phyloP scores from a whole-genome alignment of 2,329 filamentous ascomycete genomes.

The Lomentospora prolificans region DNA sequence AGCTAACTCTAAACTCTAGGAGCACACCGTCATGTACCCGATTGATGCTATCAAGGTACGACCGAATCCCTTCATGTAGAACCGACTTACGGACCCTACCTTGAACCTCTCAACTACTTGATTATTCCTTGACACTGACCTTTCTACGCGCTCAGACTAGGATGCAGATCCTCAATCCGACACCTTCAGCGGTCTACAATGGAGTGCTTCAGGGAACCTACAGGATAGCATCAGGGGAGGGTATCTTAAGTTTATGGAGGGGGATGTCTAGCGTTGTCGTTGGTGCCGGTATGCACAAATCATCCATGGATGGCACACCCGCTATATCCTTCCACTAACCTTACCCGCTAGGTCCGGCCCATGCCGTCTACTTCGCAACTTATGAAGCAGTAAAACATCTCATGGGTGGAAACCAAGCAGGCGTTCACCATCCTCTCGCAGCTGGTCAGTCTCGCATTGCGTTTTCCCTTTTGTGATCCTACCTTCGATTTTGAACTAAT shows the following conservation, averaged over 20 bases:
- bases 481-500: conserved; percentile 10
- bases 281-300: conserved; percentile 63
- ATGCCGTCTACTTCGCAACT: conserved; percentile 96
- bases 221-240: conserved; percentile 84
- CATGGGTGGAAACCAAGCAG: conserved; percentile 82
- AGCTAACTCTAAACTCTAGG: conserved; percentile 41
- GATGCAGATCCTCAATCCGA: conserved; percentile 92
- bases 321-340: too few species aligned
- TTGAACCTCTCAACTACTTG: conserved; percentile 13
- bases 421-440: conserved; percentile 84
- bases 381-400: conserved; percentile 96
- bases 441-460: conserved; percentile 54
- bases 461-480: neutral
- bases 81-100: neutral
- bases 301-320: too few species aligned
- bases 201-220: conserved; percentile 88
- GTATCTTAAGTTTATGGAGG: conserved; percentile 85
- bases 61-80: neutral
- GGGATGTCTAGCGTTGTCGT: conserved; percentile 94
- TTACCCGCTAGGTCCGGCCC: conserved; percentile 85
- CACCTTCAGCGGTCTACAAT: conserved; percentile 69
- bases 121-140: neutral
- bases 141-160: conserved; percentile 61
- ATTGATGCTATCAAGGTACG: conserved; percentile 92
- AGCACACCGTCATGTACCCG: conserved; percentile 98